phyloP scores from a whole-genome alignment of 2,329 filamentous ascomycete species.

The Phialophora macrospora region DNA sequence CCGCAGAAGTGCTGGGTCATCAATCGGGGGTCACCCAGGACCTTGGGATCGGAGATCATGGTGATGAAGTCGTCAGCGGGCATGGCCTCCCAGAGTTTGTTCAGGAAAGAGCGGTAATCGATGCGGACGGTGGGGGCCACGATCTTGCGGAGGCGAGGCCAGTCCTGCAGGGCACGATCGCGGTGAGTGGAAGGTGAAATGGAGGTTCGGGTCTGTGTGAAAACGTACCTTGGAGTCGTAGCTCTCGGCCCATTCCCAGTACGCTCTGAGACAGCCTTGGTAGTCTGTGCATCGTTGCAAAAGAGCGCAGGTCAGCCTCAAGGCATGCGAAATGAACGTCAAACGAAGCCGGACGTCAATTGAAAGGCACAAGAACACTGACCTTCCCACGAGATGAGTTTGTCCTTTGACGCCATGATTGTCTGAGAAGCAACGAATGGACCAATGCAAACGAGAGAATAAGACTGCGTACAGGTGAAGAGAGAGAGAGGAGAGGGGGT shows the following conservation, averaged over 20 bases:
- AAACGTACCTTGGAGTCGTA: slow-evolving; percentile 50
- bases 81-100: slow-evolving; percentile 66
- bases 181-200: slow-evolving; percentile 10
- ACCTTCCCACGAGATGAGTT: slow-evolving; percentile 37
- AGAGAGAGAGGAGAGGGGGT: slow-evolving; percentile 9
- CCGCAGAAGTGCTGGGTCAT: slow-evolving; percentile 68
- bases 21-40: slow-evolving; percentile 65
- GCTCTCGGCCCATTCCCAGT: slow-evolving; percentile 53
- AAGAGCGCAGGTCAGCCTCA: slow-evolving; percentile 5
- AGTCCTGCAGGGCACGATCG: slow-evolving; percentile 42
- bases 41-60: slow-evolving; percentile 62
- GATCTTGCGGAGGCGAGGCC: slow-evolving; percentile 48
- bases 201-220: not conserved
- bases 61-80: slow-evolving; percentile 64
- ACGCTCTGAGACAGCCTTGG: slow-evolving; percentile 38
- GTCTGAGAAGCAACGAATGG: not conserved
- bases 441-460: not conserved
- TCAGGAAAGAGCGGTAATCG: slow-evolving; percentile 71
- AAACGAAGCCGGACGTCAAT: not conserved
- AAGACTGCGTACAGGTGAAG: slow-evolving; percentile 2
- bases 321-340: not conserved
- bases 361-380: not conserved
- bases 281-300: slow-evolving; percentile 31
- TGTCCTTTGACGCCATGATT: slow-evolving; percentile 34
- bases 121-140: slow-evolving; percentile 62